Percentiles rank a stretch among this genome's conserved stretches.
Conservation (phyloP, 768 basidiomycete species). For the Mycena kentingensis region DNA sequence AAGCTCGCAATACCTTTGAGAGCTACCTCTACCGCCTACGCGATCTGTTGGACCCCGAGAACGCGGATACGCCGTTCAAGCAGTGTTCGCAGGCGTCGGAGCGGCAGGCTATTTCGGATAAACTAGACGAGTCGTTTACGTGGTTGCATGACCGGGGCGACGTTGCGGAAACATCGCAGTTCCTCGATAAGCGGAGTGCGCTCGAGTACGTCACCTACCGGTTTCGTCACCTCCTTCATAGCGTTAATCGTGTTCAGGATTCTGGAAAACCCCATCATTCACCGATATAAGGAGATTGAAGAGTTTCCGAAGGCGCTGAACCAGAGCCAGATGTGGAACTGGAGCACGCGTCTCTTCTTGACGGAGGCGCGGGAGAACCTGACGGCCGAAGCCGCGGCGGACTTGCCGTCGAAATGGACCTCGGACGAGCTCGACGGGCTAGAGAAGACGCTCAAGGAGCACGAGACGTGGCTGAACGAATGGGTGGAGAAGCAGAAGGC, state of each 20-base stretch:
- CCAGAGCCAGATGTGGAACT: conserved; percentile 85
- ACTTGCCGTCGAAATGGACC: conserved; percentile 79
- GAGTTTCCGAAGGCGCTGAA: conserved; percentile 83
- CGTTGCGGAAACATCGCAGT: conserved; percentile 70
- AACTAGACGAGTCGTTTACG: conserved; percentile 69
- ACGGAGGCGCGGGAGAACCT: conserved; percentile 74
- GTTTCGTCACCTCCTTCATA: conserved; percentile 8
- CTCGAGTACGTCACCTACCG: conserved; percentile 69
- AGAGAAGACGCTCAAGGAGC: conserved; percentile 73
- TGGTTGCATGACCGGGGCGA: conserved; percentile 91
- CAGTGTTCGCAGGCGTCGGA: conserved; percentile 81
- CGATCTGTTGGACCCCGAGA: conserved; percentile 73
- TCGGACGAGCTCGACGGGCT: conserved; percentile 80
- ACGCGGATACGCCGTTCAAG: conserved; percentile 72
- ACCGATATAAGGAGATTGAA: conserved; percentile 87
- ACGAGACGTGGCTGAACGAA: conserved; percentile 82
- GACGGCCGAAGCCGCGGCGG: conserved; percentile 61
- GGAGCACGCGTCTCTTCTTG: conserved; percentile 85
- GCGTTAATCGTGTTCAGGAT: conserved; percentile 44
- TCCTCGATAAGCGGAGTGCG: conserved; percentile 73
- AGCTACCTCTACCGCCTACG: conserved; percentile 90
- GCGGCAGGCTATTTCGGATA: conserved; percentile 61
- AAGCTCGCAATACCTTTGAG: conserved; percentile 89
- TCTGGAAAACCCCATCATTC: conserved; percentile 78
- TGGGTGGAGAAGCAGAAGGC: conserved; percentile 82